A percentile compares a stretch with the other conserved stretches of the same genome.
Conservation (phyloP, 2,329 filamentous ascomycete species). For the Exophiala dermatitidis region DNA sequence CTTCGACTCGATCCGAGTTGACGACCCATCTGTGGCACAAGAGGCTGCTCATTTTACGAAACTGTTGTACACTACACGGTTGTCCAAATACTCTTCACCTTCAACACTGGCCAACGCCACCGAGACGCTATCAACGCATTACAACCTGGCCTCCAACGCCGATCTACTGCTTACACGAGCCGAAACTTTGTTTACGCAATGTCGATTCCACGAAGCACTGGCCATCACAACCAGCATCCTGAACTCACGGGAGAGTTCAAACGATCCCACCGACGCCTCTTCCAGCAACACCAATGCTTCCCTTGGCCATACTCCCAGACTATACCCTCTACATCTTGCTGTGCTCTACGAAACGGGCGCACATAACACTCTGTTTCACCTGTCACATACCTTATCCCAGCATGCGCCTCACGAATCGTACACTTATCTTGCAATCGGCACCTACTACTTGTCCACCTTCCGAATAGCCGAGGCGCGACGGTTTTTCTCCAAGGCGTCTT, state of each 20-base stretch:
- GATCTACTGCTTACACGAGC: slow-evolving; percentile 86
- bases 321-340: slow-evolving; percentile 86
- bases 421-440: slow-evolving; percentile 88
- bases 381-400: slow-evolving; percentile 88
- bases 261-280: slow-evolving; percentile 32
- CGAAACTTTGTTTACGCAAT: slow-evolving; percentile 89
- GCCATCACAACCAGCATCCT: slow-evolving; percentile 77
- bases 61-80: slow-evolving; percentile 88
- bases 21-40: slow-evolving; percentile 62
- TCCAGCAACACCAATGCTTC: slow-evolving; percentile 26
- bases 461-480: slow-evolving; percentile 88
- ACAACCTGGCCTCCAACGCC: slow-evolving; percentile 75
- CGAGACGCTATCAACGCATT: slow-evolving; percentile 87
- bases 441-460: slow-evolving; percentile 84
- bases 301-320: slow-evolving; percentile 43
- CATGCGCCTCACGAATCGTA: slow-evolving; percentile 84
- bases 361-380: slow-evolving; percentile 82
- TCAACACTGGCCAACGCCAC: slow-evolving; percentile 74
- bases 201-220: slow-evolving; percentile 81
- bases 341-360: slow-evolving; percentile 80
- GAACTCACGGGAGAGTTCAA: slow-evolving; percentile 79
- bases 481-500: slow-evolving; percentile 94
- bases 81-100: slow-evolving; percentile 92
- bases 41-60: slow-evolving; percentile 90
- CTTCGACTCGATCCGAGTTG: slow-evolving; percentile 72